A percentile compares a stretch with the other conserved stretches of the same genome.
phyloP scores from a whole-genome alignment of 371 early-diverging fungal species.

The Syncephalastrum monosporum region DNA sequence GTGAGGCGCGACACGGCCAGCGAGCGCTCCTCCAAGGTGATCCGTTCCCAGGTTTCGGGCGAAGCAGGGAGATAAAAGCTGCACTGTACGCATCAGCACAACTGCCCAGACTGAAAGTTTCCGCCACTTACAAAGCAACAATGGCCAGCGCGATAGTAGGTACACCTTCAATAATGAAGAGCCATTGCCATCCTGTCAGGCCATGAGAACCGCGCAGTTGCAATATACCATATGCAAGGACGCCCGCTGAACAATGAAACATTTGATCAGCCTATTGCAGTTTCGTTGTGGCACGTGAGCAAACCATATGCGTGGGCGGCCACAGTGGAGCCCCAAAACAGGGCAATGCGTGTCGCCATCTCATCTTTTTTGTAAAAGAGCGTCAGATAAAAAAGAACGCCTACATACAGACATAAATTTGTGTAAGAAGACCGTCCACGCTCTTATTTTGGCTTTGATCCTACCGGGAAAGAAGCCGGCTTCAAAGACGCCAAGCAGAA shows the following conservation, averaged over 20 bases:
- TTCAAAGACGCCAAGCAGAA: constrained; percentile 45
- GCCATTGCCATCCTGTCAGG: constrained; percentile 50
- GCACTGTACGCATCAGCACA: not conserved
- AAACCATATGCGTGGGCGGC: constrained; percentile 49
- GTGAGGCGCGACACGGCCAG: constrained; percentile 29
- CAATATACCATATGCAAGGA: constrained; percentile 47
- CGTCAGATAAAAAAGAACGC: constrained; percentile 43
- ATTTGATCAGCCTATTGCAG: constrained; percentile 1
- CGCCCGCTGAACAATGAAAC: constrained; percentile 27
- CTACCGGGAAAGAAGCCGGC: constrained; percentile 44
- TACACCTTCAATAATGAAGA: constrained; percentile 52
- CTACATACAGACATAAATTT: not conserved
- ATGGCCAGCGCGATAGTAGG: constrained; percentile 41
- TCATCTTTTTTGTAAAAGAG: constrained; percentile 46
- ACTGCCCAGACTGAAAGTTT: not conserved
- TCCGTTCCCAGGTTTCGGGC: constrained; percentile 32
- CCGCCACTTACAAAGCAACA: constrained; percentile 29
- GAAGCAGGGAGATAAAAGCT: constrained; percentile 44
- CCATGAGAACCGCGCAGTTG: constrained; percentile 35
- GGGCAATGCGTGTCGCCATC: constrained; percentile 50
- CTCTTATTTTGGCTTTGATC: not conserved
- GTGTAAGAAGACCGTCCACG: not conserved
- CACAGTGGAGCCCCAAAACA: constrained; percentile 48
- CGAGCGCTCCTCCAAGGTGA: constrained; percentile 31
- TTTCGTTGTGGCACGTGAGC: not conserved